These are phyloP conservation scores for Lagenidium giganteum DNA, from an alignment of 352 stramenopile genomes.

Conservation along the genomic window DNA sequence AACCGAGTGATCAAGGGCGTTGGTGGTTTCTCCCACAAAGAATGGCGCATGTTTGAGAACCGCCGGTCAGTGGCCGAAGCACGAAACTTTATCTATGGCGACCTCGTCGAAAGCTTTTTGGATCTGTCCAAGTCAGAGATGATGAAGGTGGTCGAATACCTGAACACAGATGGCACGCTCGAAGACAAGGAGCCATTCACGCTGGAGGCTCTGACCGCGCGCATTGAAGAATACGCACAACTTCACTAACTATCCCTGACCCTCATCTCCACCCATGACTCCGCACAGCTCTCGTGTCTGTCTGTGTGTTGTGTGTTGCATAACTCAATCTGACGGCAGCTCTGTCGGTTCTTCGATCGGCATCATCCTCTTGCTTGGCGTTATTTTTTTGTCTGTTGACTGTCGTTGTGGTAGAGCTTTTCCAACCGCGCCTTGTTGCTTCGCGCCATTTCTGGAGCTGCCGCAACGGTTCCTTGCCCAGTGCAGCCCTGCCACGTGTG, in stretches of 20 bases:
- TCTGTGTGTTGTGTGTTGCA: no score
- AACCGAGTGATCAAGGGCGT: conserved; percentile 88
- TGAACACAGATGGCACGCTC: conserved; percentile 87
- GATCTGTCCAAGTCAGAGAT: conserved; percentile 90
- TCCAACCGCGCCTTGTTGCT: no score
- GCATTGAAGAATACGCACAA: conserved; percentile 75
- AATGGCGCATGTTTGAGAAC: conserved; percentile 92
- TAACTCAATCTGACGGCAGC: no score
- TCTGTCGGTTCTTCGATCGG: no score
- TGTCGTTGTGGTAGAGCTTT: no score
- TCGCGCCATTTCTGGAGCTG: no score
- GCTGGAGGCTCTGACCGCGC: conserved; percentile 57
- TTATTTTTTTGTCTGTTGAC: no score
- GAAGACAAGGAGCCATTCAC: conserved; percentile 56
- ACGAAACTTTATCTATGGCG: conserved; percentile 95
- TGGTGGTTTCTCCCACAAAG: conserved; percentile 90
- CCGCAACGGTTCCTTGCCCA: no score
- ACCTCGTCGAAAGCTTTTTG: conserved; percentile 94
- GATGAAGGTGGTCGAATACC: conserved; percentile 84
- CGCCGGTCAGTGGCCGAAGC: conserved; percentile 77
- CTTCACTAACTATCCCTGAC: conserved; percentile 39
- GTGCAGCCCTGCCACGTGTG: no score
- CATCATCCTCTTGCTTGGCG: no score
- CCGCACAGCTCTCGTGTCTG: no score
- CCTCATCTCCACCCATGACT: no score